These are phyloP conservation scores for Leishmania aethiopica DNA, from an alignment of 208 protist species.

Conservation along the genomic window DNA sequence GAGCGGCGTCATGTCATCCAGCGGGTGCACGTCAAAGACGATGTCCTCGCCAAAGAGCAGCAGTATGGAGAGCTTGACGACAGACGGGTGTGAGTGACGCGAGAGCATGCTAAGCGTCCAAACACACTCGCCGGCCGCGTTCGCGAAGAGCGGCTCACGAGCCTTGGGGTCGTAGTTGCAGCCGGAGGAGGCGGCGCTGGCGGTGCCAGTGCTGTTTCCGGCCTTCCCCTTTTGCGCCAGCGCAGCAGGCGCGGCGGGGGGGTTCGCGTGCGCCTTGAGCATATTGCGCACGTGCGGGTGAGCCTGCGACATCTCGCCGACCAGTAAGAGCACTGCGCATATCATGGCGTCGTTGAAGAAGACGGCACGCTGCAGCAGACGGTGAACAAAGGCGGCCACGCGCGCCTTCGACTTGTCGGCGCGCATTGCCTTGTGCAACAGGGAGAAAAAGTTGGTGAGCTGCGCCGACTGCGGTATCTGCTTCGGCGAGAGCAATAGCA, in stretches of 20 bases:
- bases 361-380: constrained; percentile 85
- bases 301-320: constrained; percentile 82
- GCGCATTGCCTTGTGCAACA: constrained; percentile 89
- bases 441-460: constrained; percentile 90
- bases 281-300: constrained; percentile 53
- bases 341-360: constrained; percentile 88
- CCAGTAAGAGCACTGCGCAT: constrained; percentile 88
- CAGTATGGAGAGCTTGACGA: constrained; percentile 87
- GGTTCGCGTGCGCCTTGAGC: constrained; percentile 24
- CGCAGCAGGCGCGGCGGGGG: not conserved
- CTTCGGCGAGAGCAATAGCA: constrained; percentile 89
- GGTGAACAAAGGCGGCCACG: constrained; percentile 90
- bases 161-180: constrained; percentile 80
- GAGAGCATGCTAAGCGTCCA: constrained; percentile 84
- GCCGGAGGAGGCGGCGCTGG: not conserved
- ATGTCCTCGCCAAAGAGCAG: constrained; percentile 88
- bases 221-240: constrained; percentile 3
- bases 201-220: not conserved
- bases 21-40: constrained; percentile 86
- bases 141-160: constrained; percentile 87
- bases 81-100: constrained; percentile 89
- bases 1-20: constrained; percentile 88
- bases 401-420: constrained; percentile 83
- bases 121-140: constrained; percentile 68
- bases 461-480: constrained; percentile 88